Base-by-base conservation (phyloP, 1,284 basidiomycete genomes). In the Cutaneotrichosporon sp. region DNA sequence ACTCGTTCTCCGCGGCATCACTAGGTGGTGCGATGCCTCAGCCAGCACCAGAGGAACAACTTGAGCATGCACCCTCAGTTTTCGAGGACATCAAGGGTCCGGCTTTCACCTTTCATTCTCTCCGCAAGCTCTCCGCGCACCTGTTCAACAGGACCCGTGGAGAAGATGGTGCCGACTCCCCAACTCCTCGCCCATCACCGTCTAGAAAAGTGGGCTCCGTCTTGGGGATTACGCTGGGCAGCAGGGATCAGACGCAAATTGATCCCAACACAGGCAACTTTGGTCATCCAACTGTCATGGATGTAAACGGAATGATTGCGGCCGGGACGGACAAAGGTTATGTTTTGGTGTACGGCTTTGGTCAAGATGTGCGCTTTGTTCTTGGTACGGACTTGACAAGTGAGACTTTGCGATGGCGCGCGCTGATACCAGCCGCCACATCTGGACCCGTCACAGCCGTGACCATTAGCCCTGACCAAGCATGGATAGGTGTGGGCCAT, bases 401-500 rank as follows among this genome's bases (percentile, higher is more conserved):
- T 90, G 73, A 66, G 80, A 17, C n/a, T 33, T 33, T 17, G n/a
- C n/a, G n/a, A n/a, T n/a, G n/a, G n/a, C n/a, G n/a, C n/a, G n/a
- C n/a, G n/a, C n/a, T 46, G 14, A 33, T 33, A 34, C 21, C 10
- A 30, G 17, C 26, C 20, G 23, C 39, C 54, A 72, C 77, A 10
- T 77, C 84, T 15, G 90, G 91, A 14, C 74, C 88, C n/a, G 90
- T 96, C 15, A 96, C 90, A 7, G 87, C 92, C 1, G 75, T 99
- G 4, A 85, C 90, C 2, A 78, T 99, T 46, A 97, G 93, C 4
- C 85, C 89, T 60, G 96, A 99, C 68, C 89, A 92, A 64, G 94
- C 93, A 0, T 97, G 85, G 70, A 78, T 97, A 45, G 94, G 87
- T 0, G 86, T 88, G 1, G 96, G 96, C 1, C 90, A 97, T 71